Conservation (phyloP, 768 basidiomycete genomes). For the Suillus ampliporus region DNA sequence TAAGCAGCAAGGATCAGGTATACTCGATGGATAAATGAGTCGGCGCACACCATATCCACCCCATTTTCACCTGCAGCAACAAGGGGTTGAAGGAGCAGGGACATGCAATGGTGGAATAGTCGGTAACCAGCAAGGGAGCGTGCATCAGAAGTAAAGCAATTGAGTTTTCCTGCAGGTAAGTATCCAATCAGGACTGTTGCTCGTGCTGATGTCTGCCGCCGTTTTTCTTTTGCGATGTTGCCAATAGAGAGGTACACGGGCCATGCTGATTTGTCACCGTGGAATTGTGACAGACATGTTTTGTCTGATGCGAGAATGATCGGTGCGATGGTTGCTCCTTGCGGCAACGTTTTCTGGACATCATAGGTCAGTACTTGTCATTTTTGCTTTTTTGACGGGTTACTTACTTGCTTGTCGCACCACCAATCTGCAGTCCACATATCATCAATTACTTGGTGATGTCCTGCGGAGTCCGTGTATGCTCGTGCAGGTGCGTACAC, state of each 20-base stretch:
- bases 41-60: constrained; percentile 23
- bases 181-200: constrained; percentile 18
- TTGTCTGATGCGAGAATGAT: constrained; percentile 45
- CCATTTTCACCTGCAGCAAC: constrained; percentile 22
- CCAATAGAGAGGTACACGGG: constrained; percentile 33
- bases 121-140: constrained; percentile 20
- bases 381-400: neutral
- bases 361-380: neutral
- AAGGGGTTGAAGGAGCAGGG: constrained; percentile 21
- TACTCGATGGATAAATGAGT: constrained; percentile 17
- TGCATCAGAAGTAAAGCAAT: constrained; percentile 10
- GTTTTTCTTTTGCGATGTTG: constrained; percentile 27
- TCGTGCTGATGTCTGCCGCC: constrained; percentile 9
- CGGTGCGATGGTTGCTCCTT: constrained; percentile 20
- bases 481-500: constrained; percentile 12
- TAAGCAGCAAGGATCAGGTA: constrained; percentile 30
- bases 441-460: constrained; percentile 17
- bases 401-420: constrained; percentile 26
- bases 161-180: constrained; percentile 14
- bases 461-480: constrained; percentile 13
- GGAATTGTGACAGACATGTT: constrained; percentile 46
- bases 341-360: constrained; percentile 11
- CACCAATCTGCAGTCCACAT: constrained; percentile 34
- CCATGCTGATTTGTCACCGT: constrained; percentile 34
- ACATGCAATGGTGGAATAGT: constrained; percentile 29